Evolutionary conservation across 2,329 filamentous ascomycete species (phyloP).

Genomic region (Colletotrichum echinochloae): DNA sequence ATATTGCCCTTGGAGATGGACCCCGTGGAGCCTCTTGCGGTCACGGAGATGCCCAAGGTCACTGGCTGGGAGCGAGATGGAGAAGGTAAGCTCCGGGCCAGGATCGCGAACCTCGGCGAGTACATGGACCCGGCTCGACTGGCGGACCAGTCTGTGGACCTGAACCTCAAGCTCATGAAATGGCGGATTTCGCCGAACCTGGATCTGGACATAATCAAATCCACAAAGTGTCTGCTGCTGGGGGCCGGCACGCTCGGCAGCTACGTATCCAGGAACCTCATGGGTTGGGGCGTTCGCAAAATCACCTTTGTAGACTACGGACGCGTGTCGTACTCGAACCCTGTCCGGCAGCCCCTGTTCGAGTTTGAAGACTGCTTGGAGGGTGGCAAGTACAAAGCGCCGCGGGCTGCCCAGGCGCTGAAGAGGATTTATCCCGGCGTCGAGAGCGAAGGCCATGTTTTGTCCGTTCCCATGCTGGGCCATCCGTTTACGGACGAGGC

Average conservation of each 20-base stretch:
- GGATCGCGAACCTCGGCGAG: conserved; percentile 85
- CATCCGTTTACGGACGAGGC: conserved; percentile 83
- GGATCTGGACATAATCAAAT: conserved; percentile 88
- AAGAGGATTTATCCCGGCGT: conserved; percentile 92
- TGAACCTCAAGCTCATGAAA: conserved; percentile 98
- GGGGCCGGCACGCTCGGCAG: conserved; percentile 94
- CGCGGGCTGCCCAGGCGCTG: conserved; percentile 82
- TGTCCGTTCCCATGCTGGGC: conserved; percentile 95
- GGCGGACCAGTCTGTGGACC: conserved; percentile 93
- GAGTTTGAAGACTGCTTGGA: conserved; percentile 88
- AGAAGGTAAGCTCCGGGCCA: conserved; percentile 80
- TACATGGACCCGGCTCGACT: conserved; percentile 92
- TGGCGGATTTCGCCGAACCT: conserved; percentile 94
- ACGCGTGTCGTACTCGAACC: conserved; percentile 93
- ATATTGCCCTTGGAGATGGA: conserved; percentile 76
- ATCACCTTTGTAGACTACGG: conserved; percentile 98
- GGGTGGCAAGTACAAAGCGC: conserved; percentile 87
- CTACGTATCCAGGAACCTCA: conserved; percentile 90
- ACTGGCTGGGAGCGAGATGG: conserved; percentile 95
- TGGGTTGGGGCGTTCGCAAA: conserved; percentile 95
- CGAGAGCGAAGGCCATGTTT: conserved; percentile 80
- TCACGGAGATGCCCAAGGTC: conserved; percentile 80
- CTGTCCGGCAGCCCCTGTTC: conserved; percentile 93
- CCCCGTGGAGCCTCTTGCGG: conserved; percentile 55
- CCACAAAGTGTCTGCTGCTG: conserved; percentile 88